A percentile compares a stretch with the other conserved stretches of the same genome.
These are phyloP conservation scores for Penicillium nordicum DNA, from an alignment of 2,329 filamentous ascomycete genomes.

Conservation along the genomic window DNA sequence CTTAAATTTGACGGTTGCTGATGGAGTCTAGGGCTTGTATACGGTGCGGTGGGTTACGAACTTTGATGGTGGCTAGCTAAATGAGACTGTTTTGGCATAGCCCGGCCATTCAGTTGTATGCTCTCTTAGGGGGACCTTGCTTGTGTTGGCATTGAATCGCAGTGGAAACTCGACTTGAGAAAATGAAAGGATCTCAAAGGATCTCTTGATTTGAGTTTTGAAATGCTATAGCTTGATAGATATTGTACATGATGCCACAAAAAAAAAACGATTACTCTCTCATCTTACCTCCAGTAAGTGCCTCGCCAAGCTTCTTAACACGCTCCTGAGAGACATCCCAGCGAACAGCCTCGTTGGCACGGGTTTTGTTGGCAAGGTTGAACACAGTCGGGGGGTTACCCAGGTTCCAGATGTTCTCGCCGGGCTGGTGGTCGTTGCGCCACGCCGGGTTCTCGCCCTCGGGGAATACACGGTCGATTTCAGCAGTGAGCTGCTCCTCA, in stretches of 20 bases:
- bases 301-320: conserved; percentile 62
- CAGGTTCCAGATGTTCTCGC: conserved; percentile 52
- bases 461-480: conserved; percentile 74
- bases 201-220: conserved; percentile 7
- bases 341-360: conserved; percentile 32
- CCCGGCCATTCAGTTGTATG: not conserved
- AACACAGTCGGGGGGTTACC: conserved; percentile 43
- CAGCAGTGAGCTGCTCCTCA: conserved; percentile 69
- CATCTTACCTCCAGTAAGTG: conserved; percentile 65
- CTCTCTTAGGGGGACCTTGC: too few species aligned
- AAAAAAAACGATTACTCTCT: conserved; percentile 21
- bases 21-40: not conserved
- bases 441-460: conserved; percentile 50
- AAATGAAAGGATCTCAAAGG: not conserved
- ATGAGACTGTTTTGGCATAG: not conserved
- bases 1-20: not conserved
- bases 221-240: conserved; percentile 19
- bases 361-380: conserved; percentile 30
- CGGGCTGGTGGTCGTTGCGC: conserved; percentile 42
- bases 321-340: conserved; percentile 53
- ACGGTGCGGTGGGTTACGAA: not conserved
- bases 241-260: conserved; percentile 23
- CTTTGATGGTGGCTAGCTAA: not conserved
- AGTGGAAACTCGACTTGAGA: not conserved
- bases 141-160: not conserved